Evolutionary conservation across 306 rosid genomes (phyloP).

Genomic region (Adenanthera pavonina): DNA sequence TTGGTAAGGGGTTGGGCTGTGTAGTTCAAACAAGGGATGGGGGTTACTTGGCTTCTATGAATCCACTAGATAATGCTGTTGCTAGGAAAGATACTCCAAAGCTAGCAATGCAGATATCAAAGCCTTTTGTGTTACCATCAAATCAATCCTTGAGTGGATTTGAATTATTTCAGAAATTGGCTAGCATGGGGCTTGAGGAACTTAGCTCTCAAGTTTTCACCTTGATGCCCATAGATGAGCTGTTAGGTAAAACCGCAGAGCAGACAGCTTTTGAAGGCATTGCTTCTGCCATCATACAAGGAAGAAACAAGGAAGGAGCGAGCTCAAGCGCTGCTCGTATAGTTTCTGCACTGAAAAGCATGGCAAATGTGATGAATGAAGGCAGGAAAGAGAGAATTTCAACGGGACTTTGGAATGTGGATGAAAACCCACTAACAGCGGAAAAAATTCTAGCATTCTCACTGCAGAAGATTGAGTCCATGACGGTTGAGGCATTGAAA

Average conservation of each 20-base stretch:
- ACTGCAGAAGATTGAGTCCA: conserved; percentile 79
- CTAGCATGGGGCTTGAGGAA: conserved; percentile 68
- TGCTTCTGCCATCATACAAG: conserved; percentile 85
- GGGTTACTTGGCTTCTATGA: conserved; percentile 84
- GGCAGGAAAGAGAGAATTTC: conserved; percentile 84
- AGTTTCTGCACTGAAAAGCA: conserved; percentile 65
- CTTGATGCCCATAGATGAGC: conserved; percentile 80
- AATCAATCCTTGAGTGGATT: conserved; percentile 64
- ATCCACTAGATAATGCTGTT: conserved; percentile 65
- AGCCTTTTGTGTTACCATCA: conserved; percentile 62
- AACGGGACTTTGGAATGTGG: conserved; percentile 85
- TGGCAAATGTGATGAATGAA: conserved; percentile 64
- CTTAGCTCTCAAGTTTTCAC: conserved; percentile 60
- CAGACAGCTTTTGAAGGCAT: conserved; percentile 97
- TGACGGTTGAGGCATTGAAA: conserved; percentile 80
- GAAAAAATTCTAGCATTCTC: conserved; percentile 74
- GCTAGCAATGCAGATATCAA: conserved; percentile 92
- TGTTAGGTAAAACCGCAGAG: conserved; percentile 90
- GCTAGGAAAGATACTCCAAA: conserved; percentile 70
- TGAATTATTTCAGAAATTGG: conserved; percentile 82
- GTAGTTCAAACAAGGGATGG: conserved; percentile 88
- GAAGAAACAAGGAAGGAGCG: conserved; percentile 91
- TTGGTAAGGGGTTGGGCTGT: conserved; percentile 87
- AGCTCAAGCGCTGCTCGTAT: conserved; percentile 86
- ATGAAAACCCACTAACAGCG: conserved; percentile 58